Evolutionary conservation across 2,329 filamentous ascomycete genomes (phyloP), one percentile per base, ranked within the genome.

Genomic region (Phialocephala subalpina): DNA sequence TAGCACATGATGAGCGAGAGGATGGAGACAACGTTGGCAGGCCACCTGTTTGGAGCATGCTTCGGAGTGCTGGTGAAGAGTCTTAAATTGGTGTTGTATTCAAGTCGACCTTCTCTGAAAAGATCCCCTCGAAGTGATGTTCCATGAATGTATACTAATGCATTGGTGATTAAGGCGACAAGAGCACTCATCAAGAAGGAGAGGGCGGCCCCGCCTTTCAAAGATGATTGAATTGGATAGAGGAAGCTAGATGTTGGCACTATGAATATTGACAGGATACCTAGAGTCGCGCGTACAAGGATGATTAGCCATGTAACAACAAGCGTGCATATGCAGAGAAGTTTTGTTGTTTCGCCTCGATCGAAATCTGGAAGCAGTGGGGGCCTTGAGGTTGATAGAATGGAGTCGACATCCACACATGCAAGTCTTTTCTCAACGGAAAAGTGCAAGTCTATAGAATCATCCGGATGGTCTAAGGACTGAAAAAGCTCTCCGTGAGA

Each of bases 41-140:
- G 45, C 62, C 62, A 64, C 11, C 62, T 14, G 20, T 64, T 64
- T 11, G 62, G 42, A 16, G 56, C n/a, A 45, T 29, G 29, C 7
- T 35, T 40, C 12, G 6, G 16, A 27, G 62, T 47, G 25, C 45
- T 64, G 7, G 18, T 64, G 27, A 64, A 59, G 4, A 64, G n/a
- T n/a, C 62, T 27, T 11, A 58, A n/a, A 25, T 64, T 64, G 11
- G 62, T 40, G 33, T 64, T 64, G 45, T 53, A 64, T 3, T 64
- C 5, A 3, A 64, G 42, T 5, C 56, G 55, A 18, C 33, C 27
- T 42, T 64, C 62, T 16, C 45, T 40, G 20, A 45, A 59, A 3
- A 64, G 42, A 18, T 55, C 62, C 62, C 62, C 59, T 18, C 62
- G 27, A 9, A 64, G 25, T 7, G 62, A 64, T 8, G 42, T 55